Base-by-base conservation (phyloP, 805 yeast genomes). In the Saccharomycopsis selenospora region DNA sequence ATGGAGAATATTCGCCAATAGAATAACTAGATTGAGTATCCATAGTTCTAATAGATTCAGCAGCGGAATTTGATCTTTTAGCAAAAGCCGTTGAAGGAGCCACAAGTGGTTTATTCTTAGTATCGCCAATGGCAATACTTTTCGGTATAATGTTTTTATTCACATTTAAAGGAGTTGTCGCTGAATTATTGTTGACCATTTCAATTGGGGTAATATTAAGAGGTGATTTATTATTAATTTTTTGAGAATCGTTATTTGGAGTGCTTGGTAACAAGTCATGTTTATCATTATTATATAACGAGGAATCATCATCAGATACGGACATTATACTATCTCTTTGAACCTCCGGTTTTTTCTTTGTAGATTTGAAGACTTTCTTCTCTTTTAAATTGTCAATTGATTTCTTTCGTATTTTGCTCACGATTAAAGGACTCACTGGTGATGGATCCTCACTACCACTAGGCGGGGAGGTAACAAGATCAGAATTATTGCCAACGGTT, bases 1-100 rank as follows among this genome's bases (percentile, higher is more conserved):
- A 67, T 17, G 76, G 75, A 2, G 75, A 70, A 56, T 65, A 71
- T 11, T 71, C 72, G 0, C 76, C 76, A 36, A 71, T 70, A 1
- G 73, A 68, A 13, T 69, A 68, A 6, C 68, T 62, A 23, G 60
- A 60, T 38, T 66, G 66, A 2, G 64, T 61, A 33, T 59, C 61
- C 42, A 52, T 38, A 2, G 55, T 52, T 10, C 44, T 44, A 40
- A 50, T 46, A 27, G 28, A 17, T 20, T 24, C 43, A 13, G 43
- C 14, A 14, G 30, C 23, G 1, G 43, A 36, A 2, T 26, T 40
- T 11, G 48, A 10, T 14, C 48, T 11, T 30, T 45, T 45, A 2
- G 36, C 43, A 40, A 29, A 36, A 14, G 28, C 13, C 13, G 48
- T 24, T 6, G 43, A 8, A 6, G 48, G 43, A 3, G 43, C 29